Conservation (phyloP, 1,284 basidiomycete genomes). For the Cutaneotrichosporon cutaneum region DNA sequence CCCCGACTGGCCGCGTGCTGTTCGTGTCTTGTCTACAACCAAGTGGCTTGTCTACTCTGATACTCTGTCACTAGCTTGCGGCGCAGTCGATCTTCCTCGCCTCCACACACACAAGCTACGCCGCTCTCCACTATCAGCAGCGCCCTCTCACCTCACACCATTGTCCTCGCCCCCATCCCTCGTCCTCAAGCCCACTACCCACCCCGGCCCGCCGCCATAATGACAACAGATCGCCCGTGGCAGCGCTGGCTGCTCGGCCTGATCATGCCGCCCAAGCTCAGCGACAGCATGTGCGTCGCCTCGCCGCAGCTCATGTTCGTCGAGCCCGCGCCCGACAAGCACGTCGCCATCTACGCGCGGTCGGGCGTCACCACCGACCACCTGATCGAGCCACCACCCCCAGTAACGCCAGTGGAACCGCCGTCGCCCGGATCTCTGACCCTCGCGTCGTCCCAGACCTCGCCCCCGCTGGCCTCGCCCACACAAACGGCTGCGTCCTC, state of each 20-base stretch:
- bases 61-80: background rate
- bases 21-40: background rate
- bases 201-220: background rate
- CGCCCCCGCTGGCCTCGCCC: background rate
- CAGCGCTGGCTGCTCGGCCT: slow-evolving; percentile 22
- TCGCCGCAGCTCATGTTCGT: slow-evolving; percentile 10
- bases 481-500: background rate
- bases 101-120: background rate
- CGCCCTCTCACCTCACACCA: background rate
- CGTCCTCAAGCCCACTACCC: background rate
- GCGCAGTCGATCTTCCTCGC: background rate
- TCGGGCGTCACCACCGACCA: slow-evolving; percentile 7
- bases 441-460: slow-evolving; percentile 4
- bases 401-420: background rate
- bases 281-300: slow-evolving; percentile 9
- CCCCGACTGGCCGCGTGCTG: background rate
- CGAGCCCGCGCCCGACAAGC: slow-evolving; percentile 4
- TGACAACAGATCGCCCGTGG: slow-evolving; percentile 11
- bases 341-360: slow-evolving; percentile 4
- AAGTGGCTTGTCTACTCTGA: too few relatives aligned
- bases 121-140: too few relatives aligned
- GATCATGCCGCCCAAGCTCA: slow-evolving; percentile 10
- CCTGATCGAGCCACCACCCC: background rate
- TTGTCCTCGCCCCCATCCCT: background rate
- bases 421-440: background rate